These are phyloP conservation scores for Coprinellus aureogranulatus DNA, from an alignment of 768 basidiomycete genomes.

Conservation along the genomic window DNA sequence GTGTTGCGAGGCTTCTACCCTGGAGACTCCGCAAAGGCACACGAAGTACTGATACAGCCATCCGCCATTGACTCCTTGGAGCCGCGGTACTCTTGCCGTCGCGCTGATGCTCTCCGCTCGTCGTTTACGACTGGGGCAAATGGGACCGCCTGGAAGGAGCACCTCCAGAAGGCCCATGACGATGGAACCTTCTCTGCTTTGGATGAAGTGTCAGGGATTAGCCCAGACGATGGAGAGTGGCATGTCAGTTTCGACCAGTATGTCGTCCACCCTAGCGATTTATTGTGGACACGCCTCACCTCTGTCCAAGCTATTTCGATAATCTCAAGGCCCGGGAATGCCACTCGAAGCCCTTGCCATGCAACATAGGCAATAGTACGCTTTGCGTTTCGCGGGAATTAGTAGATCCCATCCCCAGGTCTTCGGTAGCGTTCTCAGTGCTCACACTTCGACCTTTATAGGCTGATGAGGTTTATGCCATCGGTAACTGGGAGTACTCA, in stretches of 20 bases:
- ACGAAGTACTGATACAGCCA: constrained; percentile 38
- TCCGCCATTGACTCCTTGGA: constrained; percentile 46
- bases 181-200: constrained; percentile 39
- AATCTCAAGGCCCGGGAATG: constrained; percentile 52
- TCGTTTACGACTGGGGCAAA: constrained; percentile 37
- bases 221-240: constrained; percentile 43
- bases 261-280: constrained; percentile 12
- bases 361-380: constrained; percentile 42
- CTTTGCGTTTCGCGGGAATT: constrained; percentile 43
- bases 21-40: constrained; percentile 17
- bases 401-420: constrained; percentile 16
- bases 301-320: constrained; percentile 43
- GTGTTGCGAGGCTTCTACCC: constrained; percentile 48
- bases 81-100: constrained; percentile 42
- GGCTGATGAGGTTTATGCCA: constrained; percentile 52
- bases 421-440: background rate
- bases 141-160: constrained; percentile 39
- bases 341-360: constrained; percentile 44
- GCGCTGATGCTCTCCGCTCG: constrained; percentile 30
- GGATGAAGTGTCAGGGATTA: constrained; percentile 43
- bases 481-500: constrained; percentile 63
- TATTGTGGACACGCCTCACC: background rate
- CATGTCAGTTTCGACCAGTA: constrained; percentile 52
- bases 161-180: constrained; percentile 31
- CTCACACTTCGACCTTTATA: constrained; percentile 10